A percentile compares a stretch with the other conserved stretches of the same genome.
phyloP scores from a whole-genome alignment of 441 rosid genomes.

The Eutrema salsugineum region DNA sequence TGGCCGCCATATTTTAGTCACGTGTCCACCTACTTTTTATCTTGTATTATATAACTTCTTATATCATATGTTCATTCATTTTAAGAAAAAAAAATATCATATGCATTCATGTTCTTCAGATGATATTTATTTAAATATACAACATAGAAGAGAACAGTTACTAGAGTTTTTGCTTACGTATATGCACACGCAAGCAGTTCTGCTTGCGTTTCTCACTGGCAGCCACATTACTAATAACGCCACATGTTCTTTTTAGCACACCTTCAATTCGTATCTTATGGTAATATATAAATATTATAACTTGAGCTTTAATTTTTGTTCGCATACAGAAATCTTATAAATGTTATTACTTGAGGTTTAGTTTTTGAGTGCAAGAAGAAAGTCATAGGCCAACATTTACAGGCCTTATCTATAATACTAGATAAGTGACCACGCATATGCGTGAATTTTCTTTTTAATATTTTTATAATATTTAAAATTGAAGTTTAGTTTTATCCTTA shows the following conservation, averaged over 20 bases:
- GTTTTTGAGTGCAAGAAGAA: too few relatives aligned
- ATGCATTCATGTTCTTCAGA: background rate
- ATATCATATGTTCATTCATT: background rate
- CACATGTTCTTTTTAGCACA: background rate
- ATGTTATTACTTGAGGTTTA: too few relatives aligned
- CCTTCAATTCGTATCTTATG: background rate
- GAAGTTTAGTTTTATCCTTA: too few relatives aligned
- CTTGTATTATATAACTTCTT: background rate
- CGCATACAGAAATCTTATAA: too few relatives aligned
- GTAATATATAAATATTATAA: too few relatives aligned
- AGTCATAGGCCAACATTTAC: background rate
- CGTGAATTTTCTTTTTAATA: too few relatives aligned
- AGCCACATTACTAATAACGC: background rate
- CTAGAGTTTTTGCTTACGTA: conserved; percentile 1
- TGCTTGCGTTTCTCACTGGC: conserved; percentile 5
- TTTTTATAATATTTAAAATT: too few relatives aligned
- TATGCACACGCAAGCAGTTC: conserved; percentile 23
- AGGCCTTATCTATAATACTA: background rate
- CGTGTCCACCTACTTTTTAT: conserved; percentile 29
- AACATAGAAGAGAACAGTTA: background rate
- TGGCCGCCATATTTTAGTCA: conserved; percentile 32
- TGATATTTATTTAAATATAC: background rate
- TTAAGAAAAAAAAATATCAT: background rate
- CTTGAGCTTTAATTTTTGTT: too few relatives aligned
- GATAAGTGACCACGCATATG: too few relatives aligned